Conservation (phyloP, 169 alveolate species). For the Plasmodium sp. region DNA sequence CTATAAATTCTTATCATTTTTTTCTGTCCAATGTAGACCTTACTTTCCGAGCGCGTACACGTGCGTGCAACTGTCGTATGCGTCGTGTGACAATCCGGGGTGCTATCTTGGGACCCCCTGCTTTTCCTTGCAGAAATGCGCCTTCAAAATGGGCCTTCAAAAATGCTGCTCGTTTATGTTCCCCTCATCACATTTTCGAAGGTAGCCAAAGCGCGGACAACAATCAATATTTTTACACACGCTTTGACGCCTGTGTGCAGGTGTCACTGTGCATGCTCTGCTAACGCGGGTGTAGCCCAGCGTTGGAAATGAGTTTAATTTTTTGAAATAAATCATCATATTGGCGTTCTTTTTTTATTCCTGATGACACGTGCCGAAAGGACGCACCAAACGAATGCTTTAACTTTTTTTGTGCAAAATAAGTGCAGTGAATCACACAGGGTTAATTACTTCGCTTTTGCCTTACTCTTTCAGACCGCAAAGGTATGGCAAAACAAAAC, state of each 20-base stretch:
- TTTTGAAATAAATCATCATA: neutral
- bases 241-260: neutral
- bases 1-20: slow-evolving; percentile 16
- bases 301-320: neutral
- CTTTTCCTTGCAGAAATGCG: neutral
- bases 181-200: neutral
- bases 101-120: neutral
- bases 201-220: neutral
- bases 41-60: neutral
- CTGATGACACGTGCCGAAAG: slow-evolving; percentile 6
- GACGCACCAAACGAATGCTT: neutral
- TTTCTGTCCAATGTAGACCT: slow-evolving; percentile 30
- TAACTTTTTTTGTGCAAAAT: slow-evolving; percentile 36
- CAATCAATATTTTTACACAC: neutral
- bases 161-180: neutral
- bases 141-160: neutral
- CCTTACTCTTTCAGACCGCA: neutral
- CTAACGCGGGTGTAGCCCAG: neutral
- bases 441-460: neutral
- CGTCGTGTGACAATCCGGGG: neutral
- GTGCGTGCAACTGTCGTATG: neutral
- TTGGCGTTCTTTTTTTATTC: neutral
- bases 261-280: neutral
- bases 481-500: neutral
- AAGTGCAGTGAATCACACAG: slow-evolving; percentile 18